Percentiles rank a stretch among this genome's conserved stretches.
Evolutionary conservation across 441 rosid genomes (phyloP).

Genomic region (Aquilaria agallochum): DNA sequence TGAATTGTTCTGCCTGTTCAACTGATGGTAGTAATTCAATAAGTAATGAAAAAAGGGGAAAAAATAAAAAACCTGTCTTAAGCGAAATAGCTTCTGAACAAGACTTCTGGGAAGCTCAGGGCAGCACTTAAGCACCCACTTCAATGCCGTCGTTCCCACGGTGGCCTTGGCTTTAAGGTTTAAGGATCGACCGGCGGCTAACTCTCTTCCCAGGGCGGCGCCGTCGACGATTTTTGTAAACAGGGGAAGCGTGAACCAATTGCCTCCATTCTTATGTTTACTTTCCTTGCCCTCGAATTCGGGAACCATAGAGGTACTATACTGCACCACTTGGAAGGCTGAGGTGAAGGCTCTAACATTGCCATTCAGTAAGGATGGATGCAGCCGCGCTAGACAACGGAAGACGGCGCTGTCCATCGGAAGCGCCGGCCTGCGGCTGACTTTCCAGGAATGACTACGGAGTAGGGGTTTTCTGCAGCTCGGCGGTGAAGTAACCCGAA

Average conservation of each 20-base stretch:
- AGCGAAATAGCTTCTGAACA: constrained; percentile 83
- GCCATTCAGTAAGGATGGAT: constrained; percentile 5
- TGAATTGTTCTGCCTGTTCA: too few species aligned
- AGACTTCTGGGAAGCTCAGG: constrained; percentile 84
- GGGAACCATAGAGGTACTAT: constrained; percentile 17
- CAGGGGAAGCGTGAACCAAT: constrained; percentile 79
- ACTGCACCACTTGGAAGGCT: constrained; percentile 7
- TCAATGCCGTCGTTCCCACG: constrained; percentile 56
- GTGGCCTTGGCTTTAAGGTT: constrained; percentile 8
- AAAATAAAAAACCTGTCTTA: constrained; percentile 60
- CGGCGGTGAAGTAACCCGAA: too few species aligned
- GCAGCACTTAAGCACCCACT: constrained; percentile 83
- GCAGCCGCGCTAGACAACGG: constrained; percentile 27
- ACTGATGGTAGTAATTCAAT: neutral
- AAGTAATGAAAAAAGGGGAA: neutral
- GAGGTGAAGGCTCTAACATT: neutral
- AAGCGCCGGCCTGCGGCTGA: too few species aligned
- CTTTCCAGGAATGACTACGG: too few species aligned
- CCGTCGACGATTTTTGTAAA: constrained; percentile 44
- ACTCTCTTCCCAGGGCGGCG: constrained; percentile 45
- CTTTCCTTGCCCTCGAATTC: neutral
- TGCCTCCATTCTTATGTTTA: constrained; percentile 29
- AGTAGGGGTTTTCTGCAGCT: too few species aligned
- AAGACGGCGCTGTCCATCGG: constrained; percentile 14
- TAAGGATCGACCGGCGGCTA: constrained; percentile 20